Base-by-base conservation (phyloP, 768 basidiomycete genomes). In the Hypholoma sublateritium region DNA sequence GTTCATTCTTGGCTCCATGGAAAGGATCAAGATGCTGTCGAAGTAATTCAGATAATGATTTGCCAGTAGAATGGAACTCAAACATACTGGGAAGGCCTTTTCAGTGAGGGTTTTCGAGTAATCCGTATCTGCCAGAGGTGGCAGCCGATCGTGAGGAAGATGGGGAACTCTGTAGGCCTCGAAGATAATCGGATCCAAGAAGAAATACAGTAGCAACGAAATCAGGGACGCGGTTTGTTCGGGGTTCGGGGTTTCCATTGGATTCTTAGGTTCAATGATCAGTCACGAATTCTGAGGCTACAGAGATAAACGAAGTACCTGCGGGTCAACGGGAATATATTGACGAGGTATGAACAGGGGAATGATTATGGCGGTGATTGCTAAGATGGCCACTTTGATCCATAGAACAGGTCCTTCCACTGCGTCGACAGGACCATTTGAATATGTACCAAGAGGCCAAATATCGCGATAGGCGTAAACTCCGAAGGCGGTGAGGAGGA, bases 91-190 rank as follows among this genome's bases (percentile, higher is more conserved):
- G 39, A 59, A 68, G 2, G 65, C 48, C 6, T 55, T 58, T 6
- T 58, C 53, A 28, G 64, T 67, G 11, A 74, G 52, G 50, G 63
- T 22, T 17, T 65, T 62, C 17, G 67, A 64, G 34, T 59, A 50
- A 58, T 89, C 87, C 51, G 83, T 82, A 57, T 87, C 85, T 3
- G 82, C 81, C 70, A 89, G 78, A 1, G 82, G 82, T 8, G 86
- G 86, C 42, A 87, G 70, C 47, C 83, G 65, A 42, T 86, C 81
- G 46, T 74, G 70, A 0, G 79, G 66, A 1, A 86, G 63, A 65
- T 81, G 82, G 5, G 75, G 62, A 21, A 77, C 65, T 16, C 72
- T 67, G 55, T 76, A 75, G 1, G 79, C 82, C 16, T 70, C 64
- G 50, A 73, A 73, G 22, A 88, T 70, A 22, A 81, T 65, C 2